Evolutionary conservation across 1,284 basidiomycete genomes (phyloP), one percentile per base, ranked within the genome.

Genomic region (Pterulicium gracile): DNA sequence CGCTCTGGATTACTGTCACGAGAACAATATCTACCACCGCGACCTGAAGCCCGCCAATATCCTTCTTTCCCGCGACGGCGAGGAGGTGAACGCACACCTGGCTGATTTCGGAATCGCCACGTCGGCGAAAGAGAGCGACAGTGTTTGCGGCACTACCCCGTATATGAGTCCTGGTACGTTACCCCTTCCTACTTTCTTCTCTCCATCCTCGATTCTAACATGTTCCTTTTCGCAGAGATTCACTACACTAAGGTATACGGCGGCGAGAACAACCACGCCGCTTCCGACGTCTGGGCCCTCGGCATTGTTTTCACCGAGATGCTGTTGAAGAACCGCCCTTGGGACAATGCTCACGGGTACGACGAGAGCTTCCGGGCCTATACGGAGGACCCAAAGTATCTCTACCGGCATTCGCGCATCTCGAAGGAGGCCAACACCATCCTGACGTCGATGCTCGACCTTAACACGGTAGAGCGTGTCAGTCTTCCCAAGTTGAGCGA

Each of bases 261-360:
- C 14, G 62, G 65, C 24, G 44, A 12, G 17, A 45, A 18, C 14
- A 59, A 64, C 3, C 86, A 83, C 66, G 75, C 68, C 42, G 77
- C 83, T 47, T 78, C 75, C 57, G 88, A 91, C 56, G 67, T 88
- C 45, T 91, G 88, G 88, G 77, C 87, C 0, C 68, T 91, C 51
- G 81, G 81, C 17, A 73, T 86, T 54, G 61, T 70, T 49, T 69
- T 87, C 42, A 66, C 83, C 56, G 88, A 88, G 62, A 68, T 90
- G 51, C 72, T 83, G 41, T 80, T 77, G 45, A 77, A 79, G 2
- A 75, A 77, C 47, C 81, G 79, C 56, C 87, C 83, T 3, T 90
- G 88, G 88, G 69, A 69, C 47, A 64, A 70, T 50, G 84, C 87
- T 1, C 68, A 67, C 47, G 59, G 65, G 10, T 61, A 62, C 43